A percentile compares a stretch with the other conserved stretches of the same genome.
Conservation (phyloP, 2,329 filamentous ascomycete species). For the Hypoxylon sp. region DNA sequence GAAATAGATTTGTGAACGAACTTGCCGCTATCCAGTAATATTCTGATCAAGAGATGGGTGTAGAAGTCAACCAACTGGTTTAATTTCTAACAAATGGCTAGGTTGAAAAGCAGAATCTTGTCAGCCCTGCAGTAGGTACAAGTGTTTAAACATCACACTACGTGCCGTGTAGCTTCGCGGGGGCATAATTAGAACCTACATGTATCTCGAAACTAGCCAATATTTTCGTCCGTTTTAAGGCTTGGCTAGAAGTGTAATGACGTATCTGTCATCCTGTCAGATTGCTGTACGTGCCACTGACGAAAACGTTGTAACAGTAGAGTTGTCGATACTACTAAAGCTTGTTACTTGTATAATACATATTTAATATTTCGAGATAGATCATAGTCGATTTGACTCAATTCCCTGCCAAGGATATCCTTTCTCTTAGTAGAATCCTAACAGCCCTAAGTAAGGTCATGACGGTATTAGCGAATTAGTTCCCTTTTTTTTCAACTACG, state of each 20-base stretch:
- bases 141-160: slow-evolving; percentile 2
- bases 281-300: slow-evolving; percentile 15
- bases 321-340: slow-evolving; percentile 11
- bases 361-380: not conserved
- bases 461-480: slow-evolving; percentile 17
- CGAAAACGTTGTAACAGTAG: slow-evolving; percentile 22
- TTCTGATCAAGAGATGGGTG: not conserved
- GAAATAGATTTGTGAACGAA: slow-evolving; percentile 39
- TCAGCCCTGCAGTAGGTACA: slow-evolving; percentile 25
- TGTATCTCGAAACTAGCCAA: not conserved
- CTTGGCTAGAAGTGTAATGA: slow-evolving; percentile 7
- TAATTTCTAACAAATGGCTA: not conserved
- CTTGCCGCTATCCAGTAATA: slow-evolving; percentile 4
- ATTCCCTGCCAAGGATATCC: slow-evolving; percentile 33
- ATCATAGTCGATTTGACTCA: slow-evolving; percentile 18
- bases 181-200: not conserved
- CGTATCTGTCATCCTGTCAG: slow-evolving; percentile 12
- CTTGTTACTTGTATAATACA: slow-evolving; percentile 27
- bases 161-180: slow-evolving; percentile 6
- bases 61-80: slow-evolving; percentile 17
- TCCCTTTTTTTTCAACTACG: slow-evolving; percentile 19
- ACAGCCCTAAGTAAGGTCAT: slow-evolving; percentile 12
- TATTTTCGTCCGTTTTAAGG: slow-evolving; percentile 1
- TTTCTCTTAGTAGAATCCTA: slow-evolving; percentile 19
- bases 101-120: slow-evolving; percentile 1